Conservation (phyloP, 768 basidiomycete species). For the Candolleomyces eurysporus region DNA sequence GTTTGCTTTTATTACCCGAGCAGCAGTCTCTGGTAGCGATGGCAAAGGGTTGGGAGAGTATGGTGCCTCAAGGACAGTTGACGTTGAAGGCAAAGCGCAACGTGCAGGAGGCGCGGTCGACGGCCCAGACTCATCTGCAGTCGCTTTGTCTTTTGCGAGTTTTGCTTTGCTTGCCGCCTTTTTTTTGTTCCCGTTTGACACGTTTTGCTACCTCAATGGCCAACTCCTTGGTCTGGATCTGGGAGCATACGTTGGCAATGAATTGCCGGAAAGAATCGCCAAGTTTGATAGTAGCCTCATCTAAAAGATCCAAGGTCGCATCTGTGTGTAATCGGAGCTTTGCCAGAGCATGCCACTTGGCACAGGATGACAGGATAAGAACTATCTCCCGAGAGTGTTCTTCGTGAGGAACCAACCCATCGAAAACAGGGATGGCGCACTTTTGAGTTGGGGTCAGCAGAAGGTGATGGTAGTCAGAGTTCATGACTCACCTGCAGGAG, state of each 20-base stretch:
- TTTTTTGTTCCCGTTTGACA: conserved; percentile 7
- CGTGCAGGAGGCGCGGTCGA: no score
- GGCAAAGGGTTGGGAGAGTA: no score
- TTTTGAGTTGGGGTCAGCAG: conserved; percentile 6
- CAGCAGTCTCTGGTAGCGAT: no score
- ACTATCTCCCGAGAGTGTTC: conserved; percentile 9
- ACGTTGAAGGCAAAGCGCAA: no score
- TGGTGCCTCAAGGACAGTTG: no score
- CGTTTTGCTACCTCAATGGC: conserved; percentile 36
- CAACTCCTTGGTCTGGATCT: conserved; percentile 32
- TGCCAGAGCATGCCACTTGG: conserved; percentile 33
- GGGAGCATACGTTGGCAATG: conserved; percentile 19
- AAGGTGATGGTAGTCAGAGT: no score
- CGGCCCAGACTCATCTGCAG: no score
- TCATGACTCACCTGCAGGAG: conserved; percentile 28
- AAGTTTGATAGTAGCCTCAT: conserved; percentile 22
- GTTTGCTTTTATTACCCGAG: no score
- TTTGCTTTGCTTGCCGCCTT: background rate
- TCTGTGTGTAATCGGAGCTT: conserved; percentile 34
- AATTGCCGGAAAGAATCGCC: conserved; percentile 32
- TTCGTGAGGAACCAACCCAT: conserved; percentile 29
- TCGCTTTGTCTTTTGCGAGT: background rate
- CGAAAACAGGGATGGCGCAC: conserved; percentile 36
- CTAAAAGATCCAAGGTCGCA: conserved; percentile 20
- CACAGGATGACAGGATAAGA: conserved; percentile 20